These are phyloP conservation scores for Boletellus ananas DNA, from an alignment of 768 basidiomycete species.

Conservation along the genomic window DNA sequence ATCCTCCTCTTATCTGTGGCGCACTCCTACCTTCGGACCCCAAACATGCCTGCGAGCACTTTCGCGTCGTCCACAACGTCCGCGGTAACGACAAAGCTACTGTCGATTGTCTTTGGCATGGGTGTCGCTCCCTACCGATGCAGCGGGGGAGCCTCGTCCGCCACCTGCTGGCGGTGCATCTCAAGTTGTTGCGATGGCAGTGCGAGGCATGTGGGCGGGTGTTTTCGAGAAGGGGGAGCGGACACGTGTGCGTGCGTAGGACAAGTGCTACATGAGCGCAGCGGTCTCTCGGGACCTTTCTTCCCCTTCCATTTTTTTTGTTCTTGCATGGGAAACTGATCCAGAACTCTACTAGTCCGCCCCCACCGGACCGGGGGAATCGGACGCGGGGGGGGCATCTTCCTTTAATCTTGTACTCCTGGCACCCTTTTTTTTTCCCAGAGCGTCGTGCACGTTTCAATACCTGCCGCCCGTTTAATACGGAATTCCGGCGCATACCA, in stretches of 20 bases:
- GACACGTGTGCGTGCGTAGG: slow-evolving; percentile 8
- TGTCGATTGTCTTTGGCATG: slow-evolving; percentile 9
- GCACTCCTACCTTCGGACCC: slow-evolving; percentile 2
- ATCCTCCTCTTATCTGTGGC: slow-evolving; percentile 6
- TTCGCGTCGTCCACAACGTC: slow-evolving; percentile 14
- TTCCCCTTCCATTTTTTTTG: not conserved
- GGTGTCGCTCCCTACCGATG: slow-evolving; percentile 15
- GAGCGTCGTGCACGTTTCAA: too few species aligned
- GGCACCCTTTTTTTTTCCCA: too few species aligned
- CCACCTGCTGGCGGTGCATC: slow-evolving; percentile 17
- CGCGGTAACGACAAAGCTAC: slow-evolving; percentile 18
- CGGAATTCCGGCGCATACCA: too few species aligned
- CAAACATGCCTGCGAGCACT: slow-evolving; percentile 8
- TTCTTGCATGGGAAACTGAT: not conserved
- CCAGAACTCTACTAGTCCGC: not conserved
- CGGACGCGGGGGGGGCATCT: too few species aligned
- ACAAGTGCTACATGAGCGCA: not conserved
- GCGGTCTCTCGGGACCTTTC: not conserved
- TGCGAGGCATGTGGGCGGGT: slow-evolving; percentile 11
- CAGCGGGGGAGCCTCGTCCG: slow-evolving; percentile 20
- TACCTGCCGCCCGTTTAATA: too few species aligned
- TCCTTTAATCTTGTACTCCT: too few species aligned
- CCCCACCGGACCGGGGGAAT: too few species aligned
- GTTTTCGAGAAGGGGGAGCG: slow-evolving; percentile 19
- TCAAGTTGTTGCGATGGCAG: slow-evolving; percentile 15